Conservation (phyloP, 2,329 filamentous ascomycete genomes). For the Clonostachys sp. region DNA sequence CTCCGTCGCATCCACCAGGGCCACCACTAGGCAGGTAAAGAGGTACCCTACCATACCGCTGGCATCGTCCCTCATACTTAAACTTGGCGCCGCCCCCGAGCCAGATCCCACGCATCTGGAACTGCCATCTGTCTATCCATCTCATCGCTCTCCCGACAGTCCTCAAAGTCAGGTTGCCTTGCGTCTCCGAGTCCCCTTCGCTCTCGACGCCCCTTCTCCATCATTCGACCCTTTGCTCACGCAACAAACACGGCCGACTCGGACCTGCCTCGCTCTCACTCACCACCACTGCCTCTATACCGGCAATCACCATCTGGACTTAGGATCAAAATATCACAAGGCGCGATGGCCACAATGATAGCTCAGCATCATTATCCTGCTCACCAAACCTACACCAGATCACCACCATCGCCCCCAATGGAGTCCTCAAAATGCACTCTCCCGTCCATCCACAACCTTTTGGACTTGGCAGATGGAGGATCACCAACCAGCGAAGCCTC, state of each 20-base stretch:
- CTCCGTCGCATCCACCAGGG: neutral
- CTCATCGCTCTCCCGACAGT: neutral
- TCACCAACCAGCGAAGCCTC: slow-evolving; percentile 53
- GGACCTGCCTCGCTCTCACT: neutral
- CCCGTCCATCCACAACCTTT: slow-evolving; percentile 87
- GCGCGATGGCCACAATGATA: slow-evolving; percentile 5
- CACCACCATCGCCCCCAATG: slow-evolving; percentile 70
- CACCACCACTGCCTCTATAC: neutral
- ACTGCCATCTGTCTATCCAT: neutral
- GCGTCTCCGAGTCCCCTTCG: neutral
- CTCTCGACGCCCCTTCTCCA: too few relatives aligned
- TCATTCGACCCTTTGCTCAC: too few relatives aligned
- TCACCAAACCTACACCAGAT: slow-evolving; percentile 41
- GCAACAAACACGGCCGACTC: neutral
- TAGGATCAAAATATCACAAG: neutral
- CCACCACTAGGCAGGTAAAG: neutral
- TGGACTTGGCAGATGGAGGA: slow-evolving; percentile 75
- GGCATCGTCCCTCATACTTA: slow-evolving; percentile 2
- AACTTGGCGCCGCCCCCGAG: slow-evolving; percentile 2
- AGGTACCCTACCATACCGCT: neutral
- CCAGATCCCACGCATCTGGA: slow-evolving; percentile 1
- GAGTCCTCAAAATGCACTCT: slow-evolving; percentile 77
- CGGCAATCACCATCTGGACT: neutral
- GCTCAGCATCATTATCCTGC: slow-evolving; percentile 28
- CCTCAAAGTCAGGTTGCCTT: neutral